Evolutionary conservation across 2,329 filamentous ascomycete species (phyloP).

Genomic region (Botryotinia convoluta): DNA sequence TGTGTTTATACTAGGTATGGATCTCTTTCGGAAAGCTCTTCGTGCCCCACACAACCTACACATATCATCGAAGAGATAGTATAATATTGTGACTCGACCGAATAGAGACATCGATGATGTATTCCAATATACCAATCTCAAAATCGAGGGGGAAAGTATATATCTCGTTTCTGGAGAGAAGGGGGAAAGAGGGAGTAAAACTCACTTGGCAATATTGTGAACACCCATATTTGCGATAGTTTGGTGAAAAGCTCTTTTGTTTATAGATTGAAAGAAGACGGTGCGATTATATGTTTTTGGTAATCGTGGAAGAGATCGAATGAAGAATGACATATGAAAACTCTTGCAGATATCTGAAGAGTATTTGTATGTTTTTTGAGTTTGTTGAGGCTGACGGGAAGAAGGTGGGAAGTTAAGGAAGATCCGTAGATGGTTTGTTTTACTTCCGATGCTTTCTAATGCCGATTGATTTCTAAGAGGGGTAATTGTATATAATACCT

Average conservation of each 20-base stretch:
- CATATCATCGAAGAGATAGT: not conserved
- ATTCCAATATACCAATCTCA: not conserved
- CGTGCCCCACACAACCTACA: not conserved
- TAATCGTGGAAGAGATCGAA: conserved; percentile 23
- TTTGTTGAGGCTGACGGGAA: not conserved
- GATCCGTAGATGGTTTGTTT: not conserved
- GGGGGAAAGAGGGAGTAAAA: not conserved
- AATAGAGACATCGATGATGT: not conserved
- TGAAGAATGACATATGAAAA: conserved; percentile 27
- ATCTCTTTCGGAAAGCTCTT: not conserved
- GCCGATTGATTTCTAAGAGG: conserved; percentile 26
- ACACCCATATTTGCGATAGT: conserved; percentile 46
- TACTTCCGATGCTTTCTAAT: not conserved
- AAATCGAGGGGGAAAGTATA: not conserved
- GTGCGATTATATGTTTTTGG: conserved; percentile 16
- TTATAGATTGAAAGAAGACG: not conserved
- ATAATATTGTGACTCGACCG: not conserved
- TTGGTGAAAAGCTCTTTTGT: conserved; percentile 38
- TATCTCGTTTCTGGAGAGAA: not conserved
- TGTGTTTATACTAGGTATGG: not conserved
- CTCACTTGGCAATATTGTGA: conserved; percentile 44
- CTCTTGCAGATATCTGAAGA: not conserved
- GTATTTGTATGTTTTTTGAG: conserved; percentile 1
- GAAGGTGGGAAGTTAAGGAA: not conserved
- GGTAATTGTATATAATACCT: not conserved